phyloP scores from a whole-genome alignment of 2,329 filamentous ascomycete genomes.

The Botrytis elliptica region DNA sequence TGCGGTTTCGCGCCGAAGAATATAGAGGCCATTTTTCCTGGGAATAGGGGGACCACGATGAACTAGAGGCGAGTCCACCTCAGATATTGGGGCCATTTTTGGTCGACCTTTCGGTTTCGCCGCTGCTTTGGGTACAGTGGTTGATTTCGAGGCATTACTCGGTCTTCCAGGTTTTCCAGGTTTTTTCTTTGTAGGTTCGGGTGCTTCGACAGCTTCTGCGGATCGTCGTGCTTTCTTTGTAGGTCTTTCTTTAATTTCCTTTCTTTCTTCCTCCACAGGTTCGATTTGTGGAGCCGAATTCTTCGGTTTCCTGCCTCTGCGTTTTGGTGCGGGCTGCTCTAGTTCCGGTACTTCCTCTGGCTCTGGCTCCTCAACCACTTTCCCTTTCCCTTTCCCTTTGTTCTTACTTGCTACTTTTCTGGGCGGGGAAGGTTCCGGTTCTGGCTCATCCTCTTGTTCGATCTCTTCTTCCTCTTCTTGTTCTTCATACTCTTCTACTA shows the following conservation, averaged over 20 bases:
- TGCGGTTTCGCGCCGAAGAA: constrained; percentile 50
- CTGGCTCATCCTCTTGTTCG: constrained; percentile 26
- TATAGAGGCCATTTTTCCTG: constrained; percentile 49
- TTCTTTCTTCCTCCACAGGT: constrained; percentile 25
- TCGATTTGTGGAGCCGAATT: background rate
- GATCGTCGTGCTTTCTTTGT: constrained; percentile 28
- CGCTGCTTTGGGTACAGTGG: constrained; percentile 27
- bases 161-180: constrained; percentile 4
- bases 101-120: constrained; percentile 26
- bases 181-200: constrained; percentile 11
- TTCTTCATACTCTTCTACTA: constrained; percentile 21
- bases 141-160: constrained; percentile 8
- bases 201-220: constrained; percentile 20
- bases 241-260: constrained; percentile 22
- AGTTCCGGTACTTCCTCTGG: constrained; percentile 9
- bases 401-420: constrained; percentile 13
- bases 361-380: constrained; percentile 15
- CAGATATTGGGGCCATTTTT: constrained; percentile 30
- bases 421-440: constrained; percentile 21
- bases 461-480: constrained; percentile 20
- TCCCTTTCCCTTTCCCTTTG: constrained; percentile 24
- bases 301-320: constrained; percentile 19
- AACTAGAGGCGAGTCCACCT: constrained; percentile 34
- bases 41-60: constrained; percentile 41
- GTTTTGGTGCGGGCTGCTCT: background rate